Evolutionary conservation across 495 filamentous ascomycete species (phyloP).

Genomic region (Xylaria flabelliformis): DNA sequence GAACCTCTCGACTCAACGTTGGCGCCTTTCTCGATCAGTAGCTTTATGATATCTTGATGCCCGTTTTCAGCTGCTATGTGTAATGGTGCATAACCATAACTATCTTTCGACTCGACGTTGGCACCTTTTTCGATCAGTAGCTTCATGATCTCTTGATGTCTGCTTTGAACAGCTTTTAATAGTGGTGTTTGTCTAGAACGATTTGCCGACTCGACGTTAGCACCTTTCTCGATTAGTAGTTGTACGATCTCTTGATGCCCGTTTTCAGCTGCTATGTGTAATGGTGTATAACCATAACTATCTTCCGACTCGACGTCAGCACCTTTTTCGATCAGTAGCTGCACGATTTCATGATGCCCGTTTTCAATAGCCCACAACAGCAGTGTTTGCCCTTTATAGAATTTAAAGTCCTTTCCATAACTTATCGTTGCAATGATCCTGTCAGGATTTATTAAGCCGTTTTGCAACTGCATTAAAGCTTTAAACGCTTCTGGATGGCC

Average conservation of each 20-base stretch:
- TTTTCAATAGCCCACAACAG: not conserved
- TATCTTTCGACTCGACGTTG: too few relatives aligned
- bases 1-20: not conserved
- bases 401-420: not conserved
- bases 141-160: too few relatives aligned
- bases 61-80: not conserved
- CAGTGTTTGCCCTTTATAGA: not conserved
- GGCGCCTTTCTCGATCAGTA: not conserved
- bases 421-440: not conserved
- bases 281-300: not conserved
- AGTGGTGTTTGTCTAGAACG: too few relatives aligned
- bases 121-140: too few relatives aligned
- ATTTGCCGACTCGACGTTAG: too few relatives aligned
- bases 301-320: not conserved
- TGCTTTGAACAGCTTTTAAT: not conserved
- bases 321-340: not conserved
- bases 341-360: not conserved
- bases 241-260: too few relatives aligned
- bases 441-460: not conserved
- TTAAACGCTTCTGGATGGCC: slow-evolving; percentile 5
- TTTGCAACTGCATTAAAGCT: not conserved
- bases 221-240: too few relatives aligned
- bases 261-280: not conserved
- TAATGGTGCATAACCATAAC: too few relatives aligned
- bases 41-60: too few relatives aligned